These are phyloP conservation scores for Scytalidium sp. DNA, from an alignment of 2,329 filamentous ascomycete genomes.

Conservation along the genomic window DNA sequence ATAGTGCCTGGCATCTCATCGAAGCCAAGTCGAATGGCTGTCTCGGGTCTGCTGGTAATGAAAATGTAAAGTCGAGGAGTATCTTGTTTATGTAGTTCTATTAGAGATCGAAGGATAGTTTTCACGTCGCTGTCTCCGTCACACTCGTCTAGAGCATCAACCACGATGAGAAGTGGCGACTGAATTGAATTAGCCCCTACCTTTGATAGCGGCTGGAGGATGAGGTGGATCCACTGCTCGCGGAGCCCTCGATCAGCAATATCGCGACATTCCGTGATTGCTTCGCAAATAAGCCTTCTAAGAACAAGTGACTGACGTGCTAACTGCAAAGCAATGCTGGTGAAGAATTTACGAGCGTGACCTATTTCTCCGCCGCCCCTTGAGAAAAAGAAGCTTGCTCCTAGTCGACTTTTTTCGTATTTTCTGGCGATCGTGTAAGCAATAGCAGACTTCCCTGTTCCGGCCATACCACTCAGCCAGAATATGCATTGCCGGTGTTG, in stretches of 20 bases:
- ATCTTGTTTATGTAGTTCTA: too few species aligned
- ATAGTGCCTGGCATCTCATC: conserved; percentile 14
- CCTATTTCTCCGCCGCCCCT: conserved; percentile 28
- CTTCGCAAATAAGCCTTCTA: conserved; percentile 20
- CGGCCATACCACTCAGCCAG: conserved; percentile 36
- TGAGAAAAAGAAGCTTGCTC: conserved; percentile 12
- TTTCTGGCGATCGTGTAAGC: conserved; percentile 8
- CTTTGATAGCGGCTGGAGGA: conserved; percentile 27
- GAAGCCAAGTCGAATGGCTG: conserved; percentile 36
- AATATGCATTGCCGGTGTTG: conserved; percentile 16
- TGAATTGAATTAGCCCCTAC: not conserved
- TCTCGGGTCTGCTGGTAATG: conserved; percentile 40
- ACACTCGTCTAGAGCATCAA: conserved; percentile 35
- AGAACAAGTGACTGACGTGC: conserved; percentile 24
- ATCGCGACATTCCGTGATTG: conserved; percentile 28
- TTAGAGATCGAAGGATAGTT: too few species aligned
- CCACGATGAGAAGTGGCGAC: conserved; percentile 21
- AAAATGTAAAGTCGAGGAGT: conserved; percentile 32
- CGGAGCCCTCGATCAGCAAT: conserved; percentile 26
- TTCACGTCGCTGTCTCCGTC: conserved; percentile 9
- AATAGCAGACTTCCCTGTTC: conserved; percentile 14
- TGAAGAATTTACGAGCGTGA: conserved; percentile 33
- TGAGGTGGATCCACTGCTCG: conserved; percentile 39
- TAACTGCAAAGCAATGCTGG: conserved; percentile 37
- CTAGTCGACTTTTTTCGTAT: conserved; percentile 1